Evolutionary conservation across 2,329 filamentous ascomycete species (phyloP).

Genomic region (Acrodontium crateriforme): DNA sequence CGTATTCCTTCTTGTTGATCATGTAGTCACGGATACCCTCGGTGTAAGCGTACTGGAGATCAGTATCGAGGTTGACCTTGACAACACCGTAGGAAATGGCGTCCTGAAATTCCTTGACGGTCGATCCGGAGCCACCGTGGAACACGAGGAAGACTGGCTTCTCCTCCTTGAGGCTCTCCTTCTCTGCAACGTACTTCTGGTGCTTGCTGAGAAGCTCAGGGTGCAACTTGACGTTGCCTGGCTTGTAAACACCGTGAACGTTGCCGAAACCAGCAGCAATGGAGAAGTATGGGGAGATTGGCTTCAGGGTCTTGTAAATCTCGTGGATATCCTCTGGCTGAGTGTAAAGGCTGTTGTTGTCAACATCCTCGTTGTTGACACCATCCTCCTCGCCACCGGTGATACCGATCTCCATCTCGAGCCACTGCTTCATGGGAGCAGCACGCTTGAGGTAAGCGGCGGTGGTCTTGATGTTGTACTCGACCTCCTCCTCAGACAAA

Average conservation of each 20-base stretch:
- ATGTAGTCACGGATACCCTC: conserved; percentile 89
- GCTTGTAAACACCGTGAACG: conserved; percentile 98
- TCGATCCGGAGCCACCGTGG: conserved; percentile 90
- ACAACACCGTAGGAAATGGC: conserved; percentile 90
- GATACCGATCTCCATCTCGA: conserved; percentile 97
- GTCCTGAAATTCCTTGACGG: conserved; percentile 77
- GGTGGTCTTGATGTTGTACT: conserved; percentile 85
- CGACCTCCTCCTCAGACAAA: conserved; percentile 77
- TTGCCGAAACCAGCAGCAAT: conserved; percentile 98
- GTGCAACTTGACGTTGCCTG: conserved; percentile 91
- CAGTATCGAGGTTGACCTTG: conserved; percentile 99
- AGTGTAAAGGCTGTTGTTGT: conserved; percentile 95
- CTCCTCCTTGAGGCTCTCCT: conserved; percentile 54
- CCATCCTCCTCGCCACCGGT: conserved; percentile 96
- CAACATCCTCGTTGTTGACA: conserved; percentile 95
- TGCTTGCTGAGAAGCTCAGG: conserved; percentile 94
- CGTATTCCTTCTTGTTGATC: conserved; percentile 87
- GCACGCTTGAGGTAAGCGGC: conserved; percentile 87
- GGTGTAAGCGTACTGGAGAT: conserved; percentile 92
- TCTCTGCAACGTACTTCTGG: conserved; percentile 78
- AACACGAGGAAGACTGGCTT: conserved; percentile 99
- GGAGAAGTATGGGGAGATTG: conserved; percentile 91
- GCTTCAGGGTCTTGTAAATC: conserved; percentile 73
- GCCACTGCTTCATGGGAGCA: conserved; percentile 95
- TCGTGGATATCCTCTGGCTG: conserved; percentile 92